Conservation (phyloP, 768 basidiomycete species). For the Rhizopogon vinicolor region DNA sequence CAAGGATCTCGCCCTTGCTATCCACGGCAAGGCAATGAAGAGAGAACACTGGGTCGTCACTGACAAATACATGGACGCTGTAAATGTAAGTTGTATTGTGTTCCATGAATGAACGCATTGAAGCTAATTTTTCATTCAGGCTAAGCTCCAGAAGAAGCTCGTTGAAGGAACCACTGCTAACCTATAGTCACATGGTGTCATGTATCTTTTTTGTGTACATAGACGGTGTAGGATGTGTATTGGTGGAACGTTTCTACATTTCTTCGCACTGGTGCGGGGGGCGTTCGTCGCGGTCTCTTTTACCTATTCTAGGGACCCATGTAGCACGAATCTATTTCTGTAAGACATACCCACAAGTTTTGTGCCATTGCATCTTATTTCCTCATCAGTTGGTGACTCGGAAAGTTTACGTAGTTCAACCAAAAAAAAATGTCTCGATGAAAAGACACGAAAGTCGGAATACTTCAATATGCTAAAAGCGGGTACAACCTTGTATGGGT, state of each 20-base stretch:
- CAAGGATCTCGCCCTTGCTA: conserved; percentile 93
- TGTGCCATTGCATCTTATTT: no score
- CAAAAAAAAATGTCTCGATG: no score
- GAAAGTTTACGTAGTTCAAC: no score
- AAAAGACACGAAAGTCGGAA: no score
- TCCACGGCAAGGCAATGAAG: conserved; percentile 88
- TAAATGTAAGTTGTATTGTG: conserved; percentile 60
- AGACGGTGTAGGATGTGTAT: not conserved
- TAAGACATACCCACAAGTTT: no score
- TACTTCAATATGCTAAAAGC: no score
- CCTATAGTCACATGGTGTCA: conserved; percentile 8
- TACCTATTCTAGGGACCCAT: not conserved
- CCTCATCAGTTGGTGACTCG: no score
- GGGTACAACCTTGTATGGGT: no score
- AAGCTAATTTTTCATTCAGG: conserved; percentile 24
- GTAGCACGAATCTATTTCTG: no score
- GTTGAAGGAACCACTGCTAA: conserved; percentile 22
- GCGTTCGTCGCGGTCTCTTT: not conserved
- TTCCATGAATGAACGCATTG: not conserved
- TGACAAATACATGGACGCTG: conserved; percentile 88
- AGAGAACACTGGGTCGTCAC: conserved; percentile 97
- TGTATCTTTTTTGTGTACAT: not conserved
- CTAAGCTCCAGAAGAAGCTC: conserved; percentile 42
- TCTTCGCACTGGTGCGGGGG: not conserved
- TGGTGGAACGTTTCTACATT: not conserved